Evolutionary conservation across 1,284 basidiomycete species (phyloP), one percentile per base, ranked within the genome.

Genomic region (Fomes fomentarius): DNA sequence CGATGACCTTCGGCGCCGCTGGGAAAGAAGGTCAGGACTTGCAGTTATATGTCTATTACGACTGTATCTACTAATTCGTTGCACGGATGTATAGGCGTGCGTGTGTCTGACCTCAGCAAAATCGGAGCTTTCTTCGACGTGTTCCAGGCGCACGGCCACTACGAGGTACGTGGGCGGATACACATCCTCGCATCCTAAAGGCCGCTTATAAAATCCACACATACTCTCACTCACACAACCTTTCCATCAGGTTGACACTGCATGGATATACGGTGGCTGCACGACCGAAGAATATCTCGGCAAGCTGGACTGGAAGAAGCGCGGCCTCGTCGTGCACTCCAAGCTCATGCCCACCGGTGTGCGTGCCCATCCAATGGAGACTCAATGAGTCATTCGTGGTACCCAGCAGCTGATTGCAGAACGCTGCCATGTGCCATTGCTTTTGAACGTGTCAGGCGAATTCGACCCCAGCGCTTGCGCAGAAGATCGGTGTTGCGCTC

Each of bases 111-210:
- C 57, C 57, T 86, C 30, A 71, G 78, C 52, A 76, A 78, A 14
- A 74, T 82, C 22, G 74, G 77, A 39, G 73, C 72, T 1, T 85
- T 86, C 47, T 67, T 86, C 25, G 79, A 85, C 60, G 74, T 79
- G 28, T 85, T 86, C 66, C 74, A 77, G 28, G 70, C 73, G 7
- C 83, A 86, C 66, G 84, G 85, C 0, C 84, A 85, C 61, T 72
- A 60, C 31, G 79, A 81, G 67, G 73, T 77, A 33, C 39, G 59
- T 14, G 8, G 0, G 34, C 19, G 35, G n/a, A n/a, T n/a, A n/a
- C n/a, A n/a, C n/a, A 17, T 8, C 17, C 7, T 10, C 22, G 22
- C 21, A n/a, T 7, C 4, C 40, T 14, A 21, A 25, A 12, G 21
- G 22, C 15, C 4, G 12, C 17, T 30, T 11, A 7, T 25, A 14